Evolutionary conservation across 2,329 filamentous ascomycete species (phyloP), one percentile per base, ranked within the genome.

Genomic region (Seiridium unicorne): DNA sequence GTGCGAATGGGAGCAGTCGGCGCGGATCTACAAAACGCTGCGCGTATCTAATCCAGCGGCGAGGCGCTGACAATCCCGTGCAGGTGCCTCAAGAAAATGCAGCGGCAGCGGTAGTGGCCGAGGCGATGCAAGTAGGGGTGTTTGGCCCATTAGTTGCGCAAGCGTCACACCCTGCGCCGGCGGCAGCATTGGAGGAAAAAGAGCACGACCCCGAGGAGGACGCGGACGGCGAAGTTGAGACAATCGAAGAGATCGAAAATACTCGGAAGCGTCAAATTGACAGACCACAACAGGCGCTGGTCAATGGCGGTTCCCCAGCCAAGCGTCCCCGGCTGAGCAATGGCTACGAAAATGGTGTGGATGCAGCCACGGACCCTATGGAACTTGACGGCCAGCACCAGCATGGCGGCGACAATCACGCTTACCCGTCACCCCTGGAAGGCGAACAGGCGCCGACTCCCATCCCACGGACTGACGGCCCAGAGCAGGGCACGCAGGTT

Each of bases 351-450:
- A 55, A 84, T 72, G 79, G 78, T 51, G 71, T 75, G 68, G 82
- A 79, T 72, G 77, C 81, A 68, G 78, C 81, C 68, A 76, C 80
- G 48, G 84, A 81, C 63, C 81, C 84, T 65, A 87, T 88, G 84
- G 85, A 88, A 65, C 73, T 87, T 64, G 85, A 88, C 72, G 75
- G 75, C 44, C 76, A 77, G 63, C 74, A 75, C 57, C 73, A 75
- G 60, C 49, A 69, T 59, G 74, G 74, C 60, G 74, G 76, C 64
- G 76, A 79, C 69, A 84, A 85, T 69, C 84, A 88, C 72, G 86
- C 86, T 67, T 89, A 89, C 69, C 86, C 86, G 57, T 89, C 86
- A 59, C 86, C 86, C 59, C 79, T 85, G 26, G 84, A 87, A 70
- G 81, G 82, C 61, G 84, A 87, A 65, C 79, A 81, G 62, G 78